phyloP scores from a whole-genome alignment of 352 stramenopile genomes.

The Saprolegnia parasitica region DNA sequence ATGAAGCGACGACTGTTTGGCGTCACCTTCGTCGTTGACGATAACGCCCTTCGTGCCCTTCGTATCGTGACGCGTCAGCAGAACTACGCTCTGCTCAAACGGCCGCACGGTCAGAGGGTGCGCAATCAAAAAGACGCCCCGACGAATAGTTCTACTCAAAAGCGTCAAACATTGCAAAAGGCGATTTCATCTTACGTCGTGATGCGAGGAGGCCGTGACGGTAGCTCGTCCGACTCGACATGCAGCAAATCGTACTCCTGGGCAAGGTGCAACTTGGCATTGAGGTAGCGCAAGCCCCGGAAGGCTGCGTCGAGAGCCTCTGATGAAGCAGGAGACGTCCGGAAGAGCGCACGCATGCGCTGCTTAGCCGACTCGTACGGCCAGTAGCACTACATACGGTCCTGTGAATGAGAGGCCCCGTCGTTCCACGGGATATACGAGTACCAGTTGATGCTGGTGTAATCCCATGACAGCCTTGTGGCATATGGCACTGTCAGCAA shows the following conservation, averaged over 20 bases:
- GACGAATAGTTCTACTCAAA: constrained; percentile 20
- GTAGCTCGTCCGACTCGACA: background rate
- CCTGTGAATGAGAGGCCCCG: constrained; percentile 51
- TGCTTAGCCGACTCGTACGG: constrained; percentile 34
- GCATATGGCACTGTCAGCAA: background rate
- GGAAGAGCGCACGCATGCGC: constrained; percentile 34
- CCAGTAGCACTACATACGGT: constrained; percentile 61
- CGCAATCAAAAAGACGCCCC: constrained; percentile 65
- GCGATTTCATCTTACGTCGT: background rate
- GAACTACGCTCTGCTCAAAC: constrained; percentile 70
- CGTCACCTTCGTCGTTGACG: constrained; percentile 49
- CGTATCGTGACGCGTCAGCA: constrained; percentile 61
- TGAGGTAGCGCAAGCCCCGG: constrained; percentile 12
- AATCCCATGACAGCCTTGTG: constrained; percentile 9
- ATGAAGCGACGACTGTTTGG: constrained; percentile 47
- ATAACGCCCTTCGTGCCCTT: constrained; percentile 63
- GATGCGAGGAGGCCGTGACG: constrained; percentile 19
- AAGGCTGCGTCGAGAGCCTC: constrained; percentile 23
- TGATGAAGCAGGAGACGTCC: constrained; percentile 30
- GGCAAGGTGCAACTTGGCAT: constrained; percentile 22
- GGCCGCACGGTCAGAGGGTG: constrained; percentile 64
- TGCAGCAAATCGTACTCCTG: constrained; percentile 12
- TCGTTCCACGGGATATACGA: constrained; percentile 30
- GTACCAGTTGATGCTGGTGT: constrained; percentile 44
- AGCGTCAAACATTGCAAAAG: no score